Conservation (phyloP, 2,329 filamentous ascomycete genomes). For the Pyricularia grisea region DNA sequence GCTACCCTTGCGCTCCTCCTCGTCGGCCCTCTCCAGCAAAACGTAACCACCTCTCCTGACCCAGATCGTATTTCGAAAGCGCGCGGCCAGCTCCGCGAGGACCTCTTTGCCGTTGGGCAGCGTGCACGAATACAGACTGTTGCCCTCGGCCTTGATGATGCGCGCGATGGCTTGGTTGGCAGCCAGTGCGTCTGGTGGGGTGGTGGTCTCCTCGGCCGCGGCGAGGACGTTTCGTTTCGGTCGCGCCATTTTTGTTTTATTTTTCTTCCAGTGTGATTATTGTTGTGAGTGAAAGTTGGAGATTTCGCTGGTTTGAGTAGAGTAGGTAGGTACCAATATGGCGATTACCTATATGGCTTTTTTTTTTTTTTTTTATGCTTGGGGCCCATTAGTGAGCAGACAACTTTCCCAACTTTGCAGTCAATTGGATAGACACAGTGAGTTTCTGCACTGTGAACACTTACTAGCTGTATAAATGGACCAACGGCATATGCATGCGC, state of each 20-base stretch:
- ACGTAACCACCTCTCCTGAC: slow-evolving; percentile 85
- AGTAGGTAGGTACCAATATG: too few species aligned
- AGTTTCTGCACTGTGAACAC: too few species aligned
- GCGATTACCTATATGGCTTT: too few species aligned
- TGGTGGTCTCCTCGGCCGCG: slow-evolving; percentile 61
- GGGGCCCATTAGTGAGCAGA: too few species aligned
- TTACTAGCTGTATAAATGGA: too few species aligned
- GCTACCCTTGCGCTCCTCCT: slow-evolving; percentile 57
- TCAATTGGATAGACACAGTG: too few species aligned
- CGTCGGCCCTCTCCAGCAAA: slow-evolving; percentile 59
- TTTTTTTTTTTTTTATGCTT: background rate
- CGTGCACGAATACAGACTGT: slow-evolving; percentile 77
- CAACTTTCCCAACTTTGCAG: too few species aligned
- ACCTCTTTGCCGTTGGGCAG: slow-evolving; percentile 57
- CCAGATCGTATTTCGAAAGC: slow-evolving; percentile 89
- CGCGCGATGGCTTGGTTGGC: slow-evolving; percentile 62
- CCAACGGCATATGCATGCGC: too few species aligned
- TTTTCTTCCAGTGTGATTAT: too few species aligned
- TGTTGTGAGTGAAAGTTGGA: background rate
- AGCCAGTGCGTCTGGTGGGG: slow-evolving; percentile 48
- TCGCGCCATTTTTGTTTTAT: slow-evolving; percentile 46
- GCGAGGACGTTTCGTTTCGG: slow-evolving; percentile 71
- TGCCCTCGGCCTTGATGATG: slow-evolving; percentile 74
- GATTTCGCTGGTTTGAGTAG: background rate
- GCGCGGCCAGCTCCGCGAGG: slow-evolving; percentile 67